Percentiles rank a stretch among this genome's conserved stretches.
Evolutionary conservation across 495 filamentous ascomycete species (phyloP).

Genomic region (Annulohypoxylon bovei): DNA sequence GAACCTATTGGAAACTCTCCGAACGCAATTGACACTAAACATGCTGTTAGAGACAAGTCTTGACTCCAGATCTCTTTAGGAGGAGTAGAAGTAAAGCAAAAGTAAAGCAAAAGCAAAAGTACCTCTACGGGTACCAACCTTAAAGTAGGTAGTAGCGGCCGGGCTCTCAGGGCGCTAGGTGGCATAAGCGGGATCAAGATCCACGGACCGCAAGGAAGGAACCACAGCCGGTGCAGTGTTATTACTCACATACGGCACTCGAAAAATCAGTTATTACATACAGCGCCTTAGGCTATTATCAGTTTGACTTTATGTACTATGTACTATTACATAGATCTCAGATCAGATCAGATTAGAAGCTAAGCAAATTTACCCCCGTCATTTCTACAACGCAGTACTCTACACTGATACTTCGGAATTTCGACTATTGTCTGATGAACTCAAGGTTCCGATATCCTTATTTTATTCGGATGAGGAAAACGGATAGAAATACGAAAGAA

Average conservation of each 20-base stretch:
- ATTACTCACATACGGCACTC: slow-evolving; percentile 38
- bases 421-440: slow-evolving; percentile 17
- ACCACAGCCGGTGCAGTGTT: slow-evolving; percentile 22
- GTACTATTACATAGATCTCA: slow-evolving; percentile 38
- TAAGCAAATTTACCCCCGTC: slow-evolving; percentile 22
- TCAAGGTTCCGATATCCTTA: slow-evolving; percentile 10
- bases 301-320: not conserved
- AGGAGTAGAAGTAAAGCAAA: not conserved
- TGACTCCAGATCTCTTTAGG: not conserved
- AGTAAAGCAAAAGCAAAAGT: not conserved
- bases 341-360: slow-evolving; percentile 38
- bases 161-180: slow-evolving; percentile 13
- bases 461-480: not conserved
- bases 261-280: slow-evolving; percentile 34
- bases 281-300: slow-evolving; percentile 22
- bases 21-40: not conserved
- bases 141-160: slow-evolving; percentile 1
- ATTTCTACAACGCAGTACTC: not conserved
- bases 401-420: slow-evolving; percentile 18
- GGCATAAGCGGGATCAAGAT: slow-evolving; percentile 15
- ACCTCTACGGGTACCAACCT: slow-evolving; percentile 3
- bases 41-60: not conserved
- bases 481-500: not conserved
- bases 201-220: slow-evolving; percentile 19
- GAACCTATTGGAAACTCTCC: not conserved